Base-by-base conservation (phyloP, 495 filamentous ascomycete species). In the Trichoderma gamsii region DNA sequence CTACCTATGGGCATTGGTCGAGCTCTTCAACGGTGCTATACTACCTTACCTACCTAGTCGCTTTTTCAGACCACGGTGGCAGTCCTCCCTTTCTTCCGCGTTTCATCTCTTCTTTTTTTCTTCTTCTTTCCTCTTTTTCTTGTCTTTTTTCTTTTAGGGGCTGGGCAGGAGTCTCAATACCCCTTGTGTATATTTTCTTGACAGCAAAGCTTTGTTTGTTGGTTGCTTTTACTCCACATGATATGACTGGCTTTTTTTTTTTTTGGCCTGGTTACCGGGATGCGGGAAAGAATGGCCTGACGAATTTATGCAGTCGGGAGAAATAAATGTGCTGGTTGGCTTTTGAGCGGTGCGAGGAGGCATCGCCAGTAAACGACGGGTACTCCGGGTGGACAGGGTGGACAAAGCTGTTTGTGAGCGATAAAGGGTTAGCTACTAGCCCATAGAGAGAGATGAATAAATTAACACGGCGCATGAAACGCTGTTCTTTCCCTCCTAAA, bases 241-340 rank as follows among this genome's bases (percentile, higher is more conserved):
- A 61, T 32, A 52, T 61, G 56, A 61, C 23, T 32, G 12, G 56
- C 56, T 52, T 61, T 23, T 32, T 61, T 23, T 32, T 61, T 23
- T 61, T 29, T 29, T 29, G 25, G 11, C 23, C 11, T 23, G 27
- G 5, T 29, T 61, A 32, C 23, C 8, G 13, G 56, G 56, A 13
- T 61, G 56, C 25, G 56, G 56, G 56, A 61, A 61, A 61, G 56
- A 61, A 61, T 27, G 56, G 15, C 56, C 56, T 61, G 56, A 61
- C 11, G 56, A 61, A 61, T 23, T 61, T 61, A 61, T 61, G 56
- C 25, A 15, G 56, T 61, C 25, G n/a, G 56, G 56, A 61, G 56
- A 61, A 61, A 61, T 18, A 61, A 61, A 61, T 18, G 56, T 29
- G 56, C 56, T 32, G 27, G 56, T 61, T 32, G 56, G 56, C 4